These are phyloP conservation scores for Tremella mesenterica DNA, from an alignment of 768 basidiomycete genomes.

Conservation along the genomic window DNA sequence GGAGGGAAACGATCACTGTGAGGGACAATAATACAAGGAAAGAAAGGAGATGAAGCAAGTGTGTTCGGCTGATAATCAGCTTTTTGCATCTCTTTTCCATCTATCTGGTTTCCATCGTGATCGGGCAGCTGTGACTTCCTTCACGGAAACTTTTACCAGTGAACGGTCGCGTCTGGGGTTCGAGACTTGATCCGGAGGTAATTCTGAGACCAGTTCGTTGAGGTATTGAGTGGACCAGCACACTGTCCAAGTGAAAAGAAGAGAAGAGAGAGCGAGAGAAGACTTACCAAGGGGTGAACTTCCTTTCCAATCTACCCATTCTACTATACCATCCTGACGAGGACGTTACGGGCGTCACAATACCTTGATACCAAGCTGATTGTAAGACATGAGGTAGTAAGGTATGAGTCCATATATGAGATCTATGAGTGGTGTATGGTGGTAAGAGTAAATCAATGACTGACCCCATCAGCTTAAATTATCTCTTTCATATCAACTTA, in stretches of 20 bases:
- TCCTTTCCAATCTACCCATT: neutral
- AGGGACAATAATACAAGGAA: conserved; percentile 13
- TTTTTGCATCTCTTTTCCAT: neutral
- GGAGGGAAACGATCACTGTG: conserved; percentile 11
- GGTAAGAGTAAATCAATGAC: conserved; percentile 9
- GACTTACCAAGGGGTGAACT: neutral
- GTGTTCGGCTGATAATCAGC: conserved; percentile 12
- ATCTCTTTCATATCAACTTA: no score
- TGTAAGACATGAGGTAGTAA: conserved; percentile 1
- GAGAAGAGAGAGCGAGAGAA: neutral
- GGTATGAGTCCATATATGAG: conserved; percentile 1
- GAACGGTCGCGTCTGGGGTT: no score
- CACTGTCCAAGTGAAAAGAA: no score
- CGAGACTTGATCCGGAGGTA: no score
- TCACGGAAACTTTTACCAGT: no score
- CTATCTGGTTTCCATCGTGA: neutral
- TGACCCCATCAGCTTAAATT: neutral
- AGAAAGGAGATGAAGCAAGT: conserved; percentile 13
- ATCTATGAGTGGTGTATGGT: neutral
- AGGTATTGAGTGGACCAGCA: no score
- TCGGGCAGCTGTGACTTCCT: no score
- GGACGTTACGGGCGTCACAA: neutral
- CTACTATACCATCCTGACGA: neutral
- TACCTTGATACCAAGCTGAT: neutral
- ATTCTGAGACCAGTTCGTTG: no score